phyloP scores from a whole-genome alignment of 352 stramenopile genomes.

The Globisporangium echinulatum region DNA sequence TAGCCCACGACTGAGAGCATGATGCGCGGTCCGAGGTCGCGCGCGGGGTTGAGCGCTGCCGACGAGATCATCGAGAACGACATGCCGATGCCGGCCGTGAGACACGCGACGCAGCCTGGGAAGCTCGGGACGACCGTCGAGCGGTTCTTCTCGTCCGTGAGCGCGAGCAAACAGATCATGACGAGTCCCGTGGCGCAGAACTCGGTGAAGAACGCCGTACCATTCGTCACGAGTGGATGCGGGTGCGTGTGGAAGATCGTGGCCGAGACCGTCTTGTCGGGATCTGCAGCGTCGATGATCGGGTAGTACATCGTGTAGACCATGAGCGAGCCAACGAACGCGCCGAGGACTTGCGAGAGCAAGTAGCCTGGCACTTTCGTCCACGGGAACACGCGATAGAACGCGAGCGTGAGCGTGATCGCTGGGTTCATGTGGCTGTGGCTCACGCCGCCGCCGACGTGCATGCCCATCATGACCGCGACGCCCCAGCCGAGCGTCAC shows the following conservation, averaged over 20 bases:
- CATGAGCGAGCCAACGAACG: constrained; percentile 23
- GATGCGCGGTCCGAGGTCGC: constrained; percentile 30
- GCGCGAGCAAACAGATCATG: constrained; percentile 16
- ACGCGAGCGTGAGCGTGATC: constrained; percentile 22
- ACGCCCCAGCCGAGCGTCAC: constrained; percentile 35
- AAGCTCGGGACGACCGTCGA: constrained; percentile 17
- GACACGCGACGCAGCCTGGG: constrained; percentile 18
- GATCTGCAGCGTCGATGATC: constrained; percentile 17
- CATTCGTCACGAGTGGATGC: constrained; percentile 15
- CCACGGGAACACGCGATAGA: constrained; percentile 19
- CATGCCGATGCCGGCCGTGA: constrained; percentile 25
- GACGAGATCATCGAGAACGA: constrained; percentile 24
- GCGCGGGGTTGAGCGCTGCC: constrained; percentile 30
- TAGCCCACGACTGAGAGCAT: constrained; percentile 22
- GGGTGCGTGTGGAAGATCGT: constrained; percentile 32
- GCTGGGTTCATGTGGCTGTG: constrained; percentile 35
- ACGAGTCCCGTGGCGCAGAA: constrained; percentile 18
- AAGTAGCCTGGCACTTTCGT: constrained; percentile 20
- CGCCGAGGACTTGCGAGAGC: constrained; percentile 19
- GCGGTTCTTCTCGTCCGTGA: constrained; percentile 30
- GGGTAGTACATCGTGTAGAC: constrained; percentile 28
- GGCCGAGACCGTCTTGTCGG: constrained; percentile 11
- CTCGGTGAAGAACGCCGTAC: constrained; percentile 24
- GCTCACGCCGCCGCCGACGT: constrained; percentile 27
- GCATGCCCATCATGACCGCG: constrained; percentile 32